A percentile compares a stretch with the other conserved stretches of the same genome.
These are phyloP conservation scores for Calonectria pauciramosa DNA, from an alignment of 2,329 filamentous ascomycete genomes.

Conservation along the genomic window DNA sequence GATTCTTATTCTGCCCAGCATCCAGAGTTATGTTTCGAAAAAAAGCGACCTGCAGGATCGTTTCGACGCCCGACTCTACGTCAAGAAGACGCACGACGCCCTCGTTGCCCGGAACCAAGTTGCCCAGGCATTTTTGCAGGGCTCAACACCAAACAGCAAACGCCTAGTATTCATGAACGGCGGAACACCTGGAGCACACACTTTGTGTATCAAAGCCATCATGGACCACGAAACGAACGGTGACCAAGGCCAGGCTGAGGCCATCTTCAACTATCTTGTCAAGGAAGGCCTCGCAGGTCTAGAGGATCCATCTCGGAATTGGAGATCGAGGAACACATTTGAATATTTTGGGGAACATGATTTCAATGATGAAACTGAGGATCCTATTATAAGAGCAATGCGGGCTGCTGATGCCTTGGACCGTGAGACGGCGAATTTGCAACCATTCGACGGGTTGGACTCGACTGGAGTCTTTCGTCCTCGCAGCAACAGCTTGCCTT, in stretches of 20 bases:
- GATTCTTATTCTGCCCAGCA: constrained; percentile 67
- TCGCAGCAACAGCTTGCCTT: constrained; percentile 65
- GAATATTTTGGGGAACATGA: constrained; percentile 34
- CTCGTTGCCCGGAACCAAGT: constrained; percentile 60
- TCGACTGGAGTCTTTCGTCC: constrained; percentile 56
- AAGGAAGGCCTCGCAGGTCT: constrained; percentile 62
- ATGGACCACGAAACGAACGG: constrained; percentile 66
- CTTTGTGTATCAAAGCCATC: constrained; percentile 68
- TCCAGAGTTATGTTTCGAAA: constrained; percentile 61
- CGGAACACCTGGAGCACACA: constrained; percentile 67
- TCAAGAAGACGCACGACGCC: constrained; percentile 66
- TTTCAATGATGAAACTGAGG: constrained; percentile 49
- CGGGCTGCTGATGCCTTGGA: constrained; percentile 71
- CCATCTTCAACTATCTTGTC: constrained; percentile 64
- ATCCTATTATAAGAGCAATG: constrained; percentile 69
- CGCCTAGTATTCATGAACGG: constrained; percentile 73
- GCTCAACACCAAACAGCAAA: constrained; percentile 60
- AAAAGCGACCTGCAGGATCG: constrained; percentile 43
- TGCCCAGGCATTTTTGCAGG: constrained; percentile 65
- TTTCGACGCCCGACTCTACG: constrained; percentile 53
- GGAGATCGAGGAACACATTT: constrained; percentile 36
- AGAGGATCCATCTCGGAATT: constrained; percentile 41
- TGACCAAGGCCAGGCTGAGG: constrained; percentile 63
- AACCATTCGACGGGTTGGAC: constrained; percentile 63
- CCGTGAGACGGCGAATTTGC: constrained; percentile 67